phyloP scores from a whole-genome alignment of 2,329 filamentous ascomycete genomes.

The Pseudogymnoascus sp. region DNA sequence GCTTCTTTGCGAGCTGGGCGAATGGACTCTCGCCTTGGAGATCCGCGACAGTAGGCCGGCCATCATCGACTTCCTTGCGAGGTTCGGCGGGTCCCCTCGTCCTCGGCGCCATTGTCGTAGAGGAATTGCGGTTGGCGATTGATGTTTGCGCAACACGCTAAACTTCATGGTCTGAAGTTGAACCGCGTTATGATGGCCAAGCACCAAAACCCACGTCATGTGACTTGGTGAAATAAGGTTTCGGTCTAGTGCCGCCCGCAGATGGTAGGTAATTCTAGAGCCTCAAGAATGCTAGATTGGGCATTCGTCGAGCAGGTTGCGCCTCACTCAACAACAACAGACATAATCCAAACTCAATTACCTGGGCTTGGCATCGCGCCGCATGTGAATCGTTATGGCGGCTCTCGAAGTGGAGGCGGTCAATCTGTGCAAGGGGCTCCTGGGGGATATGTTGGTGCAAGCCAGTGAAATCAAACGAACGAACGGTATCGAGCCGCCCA shows the following conservation, averaged over 20 bases:
- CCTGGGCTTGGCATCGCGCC: background rate
- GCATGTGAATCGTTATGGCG: conserved; percentile 36
- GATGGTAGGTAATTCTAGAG: conserved; percentile 5
- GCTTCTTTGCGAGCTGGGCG: conserved; percentile 67
- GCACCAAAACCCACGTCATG: conserved; percentile 8
- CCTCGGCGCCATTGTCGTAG: conserved; percentile 26
- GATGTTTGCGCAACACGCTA: conserved; percentile 9
- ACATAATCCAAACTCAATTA: background rate
- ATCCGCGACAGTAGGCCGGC: conserved; percentile 57
- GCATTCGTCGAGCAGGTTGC: background rate
- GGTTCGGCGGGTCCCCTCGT: conserved; percentile 23
- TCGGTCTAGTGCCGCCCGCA: background rate
- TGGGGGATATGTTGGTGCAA: conserved; percentile 49
- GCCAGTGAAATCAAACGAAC: conserved; percentile 51
- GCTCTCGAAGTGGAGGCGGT: conserved; percentile 46
- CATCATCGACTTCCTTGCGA: conserved; percentile 30
- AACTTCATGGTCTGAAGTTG: conserved; percentile 3
- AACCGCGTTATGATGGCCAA: conserved; percentile 10
- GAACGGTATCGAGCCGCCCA: conserved; percentile 59
- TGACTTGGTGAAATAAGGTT: conserved; percentile 11
- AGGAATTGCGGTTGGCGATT: conserved; percentile 8
- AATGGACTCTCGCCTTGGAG: conserved; percentile 63
- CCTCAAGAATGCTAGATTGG: conserved; percentile 5
- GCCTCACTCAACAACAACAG: background rate
- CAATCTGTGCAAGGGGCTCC: conserved; percentile 42